phyloP scores from a whole-genome alignment of 169 alveolate genomes.

The Eimeria zaria region DNA sequence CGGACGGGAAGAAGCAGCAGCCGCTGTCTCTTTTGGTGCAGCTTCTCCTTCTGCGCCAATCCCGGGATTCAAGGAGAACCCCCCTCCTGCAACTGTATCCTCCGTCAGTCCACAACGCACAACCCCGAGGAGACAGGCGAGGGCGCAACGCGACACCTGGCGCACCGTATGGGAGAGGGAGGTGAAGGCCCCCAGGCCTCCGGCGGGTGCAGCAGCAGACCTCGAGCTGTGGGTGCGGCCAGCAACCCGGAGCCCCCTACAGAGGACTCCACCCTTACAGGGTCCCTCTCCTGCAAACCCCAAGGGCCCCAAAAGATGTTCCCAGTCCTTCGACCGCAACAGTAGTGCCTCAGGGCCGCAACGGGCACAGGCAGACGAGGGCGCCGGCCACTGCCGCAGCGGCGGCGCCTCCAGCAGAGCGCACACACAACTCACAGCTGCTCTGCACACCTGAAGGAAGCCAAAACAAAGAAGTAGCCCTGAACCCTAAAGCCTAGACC shows the following conservation, averaged over 20 bases:
- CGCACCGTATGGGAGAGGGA: slow-evolving; percentile 38
- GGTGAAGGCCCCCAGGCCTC: slow-evolving; percentile 29
- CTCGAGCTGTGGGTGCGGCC: background rate
- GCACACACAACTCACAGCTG: slow-evolving; percentile 50
- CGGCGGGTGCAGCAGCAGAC: background rate
- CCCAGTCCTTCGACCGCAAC: background rate
- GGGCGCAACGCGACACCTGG: slow-evolving; percentile 54
- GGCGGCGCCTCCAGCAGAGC: slow-evolving; percentile 56
- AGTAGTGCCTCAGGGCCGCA: slow-evolving; percentile 55
- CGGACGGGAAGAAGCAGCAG: background rate
- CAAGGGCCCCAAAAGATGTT: background rate
- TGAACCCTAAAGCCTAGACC: background rate
- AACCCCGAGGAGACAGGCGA: background rate
- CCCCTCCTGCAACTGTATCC: background rate
- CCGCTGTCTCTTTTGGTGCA: too few relatives aligned
- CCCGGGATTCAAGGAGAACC: background rate
- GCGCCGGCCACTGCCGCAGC: slow-evolving; percentile 61
- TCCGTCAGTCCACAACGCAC: slow-evolving; percentile 9
- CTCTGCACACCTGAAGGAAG: slow-evolving; percentile 27
- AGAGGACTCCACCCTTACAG: background rate
- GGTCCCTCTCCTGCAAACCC: background rate
- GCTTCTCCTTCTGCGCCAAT: too few relatives aligned
- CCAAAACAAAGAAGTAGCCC: background rate
- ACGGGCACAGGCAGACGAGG: background rate
- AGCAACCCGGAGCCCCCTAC: too few relatives aligned